Evolutionary conservation across 2,329 filamentous ascomycete species (phyloP), one percentile per base, ranked within the genome.

Genomic region (Triangularia verruculosa): DNA sequence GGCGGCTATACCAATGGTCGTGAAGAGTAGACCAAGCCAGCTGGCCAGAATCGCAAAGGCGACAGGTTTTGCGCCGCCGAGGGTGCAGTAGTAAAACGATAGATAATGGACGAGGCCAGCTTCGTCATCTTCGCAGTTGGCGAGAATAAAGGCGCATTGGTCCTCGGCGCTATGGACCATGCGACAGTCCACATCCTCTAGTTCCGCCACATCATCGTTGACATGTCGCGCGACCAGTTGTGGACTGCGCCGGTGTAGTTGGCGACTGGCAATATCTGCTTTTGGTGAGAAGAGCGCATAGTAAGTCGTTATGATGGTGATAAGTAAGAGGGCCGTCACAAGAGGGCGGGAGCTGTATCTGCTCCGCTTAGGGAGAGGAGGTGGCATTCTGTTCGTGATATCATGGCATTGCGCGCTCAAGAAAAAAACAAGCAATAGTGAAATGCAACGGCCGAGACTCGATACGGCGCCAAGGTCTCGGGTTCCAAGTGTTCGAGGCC

Each of bases 1-100:
- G 22, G 95, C 95, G 13, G 95, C 95, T 68, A 99, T 97, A 64
- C 95, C 95, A 68, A 99, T 97, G 13, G 95, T 98, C 70, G 91
- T 94, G 78, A 99, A 99, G 7, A 99, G 86, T 61, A 98, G 80
- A 39, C 86, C 90, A 6, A 97, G 85, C 95, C 95, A 99, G 65
- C 88, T 71, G 15, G 92, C 84, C 54, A 99, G 81, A 51, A 96
- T 79, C 22, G 81, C 74, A 72, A 99, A 96, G n/a, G 91, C 92
- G 54, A 96, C 68, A 0, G 90, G 88, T 72, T 92, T 89, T 13
- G 82, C 86, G 61, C 86, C 77, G 61, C 82, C 80, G 32, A 96
- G 81, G 52, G 80, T 79, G 82, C 95, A 99, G 77, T 97, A 99
- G 81, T 97, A 99, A 61, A 98, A 82, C 20, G 88, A 84, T 55